A percentile compares a stretch with the other conserved stretches of the same genome.
Conservation (phyloP, 2,329 filamentous ascomycete species). For the Penicillium concentricum region DNA sequence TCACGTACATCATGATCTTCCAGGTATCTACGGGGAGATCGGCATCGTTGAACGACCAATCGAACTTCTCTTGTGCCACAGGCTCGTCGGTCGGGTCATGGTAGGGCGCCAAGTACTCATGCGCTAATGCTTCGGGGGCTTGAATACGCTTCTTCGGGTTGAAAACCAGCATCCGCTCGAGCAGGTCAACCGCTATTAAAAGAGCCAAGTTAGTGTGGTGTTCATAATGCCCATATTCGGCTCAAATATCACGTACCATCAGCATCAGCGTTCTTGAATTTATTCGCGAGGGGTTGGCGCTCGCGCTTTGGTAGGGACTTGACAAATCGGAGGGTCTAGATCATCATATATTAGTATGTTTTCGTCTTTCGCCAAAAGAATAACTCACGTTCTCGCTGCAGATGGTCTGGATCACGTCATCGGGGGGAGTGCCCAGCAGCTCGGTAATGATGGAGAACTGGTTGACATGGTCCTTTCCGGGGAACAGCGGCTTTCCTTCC, state of each 20-base stretch:
- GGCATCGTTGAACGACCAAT: conserved; percentile 99
- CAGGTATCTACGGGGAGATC: conserved; percentile 98
- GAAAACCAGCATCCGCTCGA: conserved; percentile 97
- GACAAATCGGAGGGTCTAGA: conserved; percentile 88
- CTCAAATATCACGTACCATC: conserved; percentile 58
- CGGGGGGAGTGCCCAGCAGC: conserved; percentile 89
- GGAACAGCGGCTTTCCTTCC: conserved; percentile 96
- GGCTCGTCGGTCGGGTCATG: conserved; percentile 97
- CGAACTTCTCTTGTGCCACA: conserved; percentile 93
- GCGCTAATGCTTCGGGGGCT: conserved; percentile 78
- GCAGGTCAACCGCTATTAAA: conserved; percentile 75
- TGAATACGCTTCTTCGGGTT: conserved; percentile 95
- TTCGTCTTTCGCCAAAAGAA: neutral
- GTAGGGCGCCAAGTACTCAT: conserved; percentile 94
- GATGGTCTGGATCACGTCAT: conserved; percentile 98
- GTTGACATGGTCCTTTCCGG: conserved; percentile 98
- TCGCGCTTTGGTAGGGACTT: conserved; percentile 95
- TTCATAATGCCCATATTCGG: neutral
- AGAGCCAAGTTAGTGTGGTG: conserved; percentile 11
- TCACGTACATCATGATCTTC: conserved; percentile 98
- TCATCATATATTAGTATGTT: conserved; percentile 24
- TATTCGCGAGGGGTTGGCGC: conserved; percentile 78
- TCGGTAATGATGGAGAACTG: conserved; percentile 99
- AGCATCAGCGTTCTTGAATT: conserved; percentile 94
- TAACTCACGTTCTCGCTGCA: conserved; percentile 87